Evolutionary conservation across 2,329 filamentous ascomycete species (phyloP).

Genomic region (Xylariaceae sp.): DNA sequence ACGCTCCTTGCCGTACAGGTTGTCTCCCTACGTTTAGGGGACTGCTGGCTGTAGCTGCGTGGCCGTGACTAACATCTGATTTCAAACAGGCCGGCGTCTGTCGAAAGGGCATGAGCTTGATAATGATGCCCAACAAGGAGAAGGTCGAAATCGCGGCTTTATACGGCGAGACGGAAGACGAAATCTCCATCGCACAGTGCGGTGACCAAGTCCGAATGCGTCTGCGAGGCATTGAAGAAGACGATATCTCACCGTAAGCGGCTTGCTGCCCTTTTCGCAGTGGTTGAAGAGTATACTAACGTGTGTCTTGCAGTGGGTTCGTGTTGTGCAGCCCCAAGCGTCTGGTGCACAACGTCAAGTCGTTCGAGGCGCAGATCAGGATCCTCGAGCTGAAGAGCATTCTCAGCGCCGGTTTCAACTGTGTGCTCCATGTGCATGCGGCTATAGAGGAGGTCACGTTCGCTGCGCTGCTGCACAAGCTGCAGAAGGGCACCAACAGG

Average conservation of each 20-base stretch:
- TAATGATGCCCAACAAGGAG: slow-evolving; percentile 95
- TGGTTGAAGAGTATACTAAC: too few species aligned
- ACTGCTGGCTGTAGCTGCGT: too few species aligned
- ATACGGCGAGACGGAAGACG: slow-evolving; percentile 95
- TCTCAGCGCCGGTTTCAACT: slow-evolving; percentile 92
- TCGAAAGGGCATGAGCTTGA: slow-evolving; percentile 73
- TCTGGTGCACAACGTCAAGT: slow-evolving; percentile 79
- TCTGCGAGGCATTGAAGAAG: slow-evolving; percentile 91
- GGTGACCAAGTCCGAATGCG: slow-evolving; percentile 93
- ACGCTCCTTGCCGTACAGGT: too few species aligned
- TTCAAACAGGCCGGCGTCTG: slow-evolving; percentile 63
- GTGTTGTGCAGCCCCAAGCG: slow-evolving; percentile 94
- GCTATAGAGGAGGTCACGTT: slow-evolving; percentile 98
- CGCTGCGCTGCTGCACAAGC: slow-evolving; percentile 77
- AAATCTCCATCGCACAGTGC: slow-evolving; percentile 73
- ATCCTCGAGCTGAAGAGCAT: slow-evolving; percentile 94
- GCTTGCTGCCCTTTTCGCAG: too few species aligned
- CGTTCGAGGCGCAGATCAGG: slow-evolving; percentile 94
- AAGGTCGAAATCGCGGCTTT: slow-evolving; percentile 74
- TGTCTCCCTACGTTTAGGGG: too few species aligned
- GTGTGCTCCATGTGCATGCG: slow-evolving; percentile 93
- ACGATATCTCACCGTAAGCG: slow-evolving; percentile 72
- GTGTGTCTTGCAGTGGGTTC: slow-evolving; percentile 56
- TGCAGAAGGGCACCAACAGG: slow-evolving; percentile 88
- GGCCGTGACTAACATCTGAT: slow-evolving; percentile 9